Conservation (phyloP, 1,284 basidiomycete genomes). For the Psilocybe mexicana region DNA sequence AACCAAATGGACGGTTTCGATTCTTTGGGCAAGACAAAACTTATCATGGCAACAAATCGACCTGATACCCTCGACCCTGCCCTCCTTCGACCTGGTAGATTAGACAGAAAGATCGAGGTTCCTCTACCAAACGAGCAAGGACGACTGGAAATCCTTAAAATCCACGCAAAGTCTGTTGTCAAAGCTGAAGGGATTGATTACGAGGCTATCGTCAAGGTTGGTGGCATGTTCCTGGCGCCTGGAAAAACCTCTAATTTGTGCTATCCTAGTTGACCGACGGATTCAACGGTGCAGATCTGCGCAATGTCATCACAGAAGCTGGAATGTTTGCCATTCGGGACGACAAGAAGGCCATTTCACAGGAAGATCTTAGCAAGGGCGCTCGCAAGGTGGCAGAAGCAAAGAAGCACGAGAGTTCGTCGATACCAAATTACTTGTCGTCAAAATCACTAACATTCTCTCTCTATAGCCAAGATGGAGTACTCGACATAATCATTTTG, state of each 20-base stretch:
- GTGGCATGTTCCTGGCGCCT: slow-evolving; percentile 13
- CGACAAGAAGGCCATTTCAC: slow-evolving; percentile 89
- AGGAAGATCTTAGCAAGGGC: slow-evolving; percentile 98
- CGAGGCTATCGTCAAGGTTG: slow-evolving; percentile 93
- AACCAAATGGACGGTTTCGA: slow-evolving; percentile 99
- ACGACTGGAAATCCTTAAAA: slow-evolving; percentile 94
- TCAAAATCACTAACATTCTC: slow-evolving; percentile 7
- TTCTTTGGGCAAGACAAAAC: slow-evolving; percentile 91
- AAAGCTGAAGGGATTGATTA: slow-evolving; percentile 96
- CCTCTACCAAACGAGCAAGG: slow-evolving; percentile 98
- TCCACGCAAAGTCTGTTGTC: slow-evolving; percentile 93
- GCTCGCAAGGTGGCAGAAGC: slow-evolving; percentile 94
- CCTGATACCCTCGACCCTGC: slow-evolving; percentile 98
- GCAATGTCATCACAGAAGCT: slow-evolving; percentile 97
- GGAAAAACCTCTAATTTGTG: neutral
- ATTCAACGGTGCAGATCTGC: slow-evolving; percentile 95
- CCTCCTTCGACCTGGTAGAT: slow-evolving; percentile 90
- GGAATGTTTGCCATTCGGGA: slow-evolving; percentile 99
- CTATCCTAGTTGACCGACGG: slow-evolving; percentile 70
- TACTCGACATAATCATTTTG: slow-evolving; percentile 37
- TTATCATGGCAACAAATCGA: slow-evolving; percentile 98
- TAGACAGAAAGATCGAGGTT: slow-evolving; percentile 98
- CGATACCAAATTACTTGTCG: neutral
- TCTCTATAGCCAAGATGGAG: slow-evolving; percentile 45
- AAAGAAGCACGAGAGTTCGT: slow-evolving; percentile 93